Base-by-base conservation (phyloP, 1,284 basidiomycete species). In the Pseudozyma tsukubaensis region DNA sequence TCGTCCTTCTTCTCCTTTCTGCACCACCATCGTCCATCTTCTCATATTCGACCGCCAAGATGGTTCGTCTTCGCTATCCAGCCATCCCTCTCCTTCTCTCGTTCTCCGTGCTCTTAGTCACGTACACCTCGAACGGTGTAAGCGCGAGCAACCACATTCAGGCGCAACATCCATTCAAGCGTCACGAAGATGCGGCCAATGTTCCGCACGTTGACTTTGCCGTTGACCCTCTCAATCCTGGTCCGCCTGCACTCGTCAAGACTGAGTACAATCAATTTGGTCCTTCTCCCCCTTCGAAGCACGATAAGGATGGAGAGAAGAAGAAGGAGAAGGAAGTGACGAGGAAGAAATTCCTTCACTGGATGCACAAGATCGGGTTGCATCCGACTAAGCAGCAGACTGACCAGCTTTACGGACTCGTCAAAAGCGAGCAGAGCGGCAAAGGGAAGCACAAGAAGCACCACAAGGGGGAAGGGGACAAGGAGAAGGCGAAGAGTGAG, bases 211-310 rank as follows among this genome's bases (percentile, higher is more conserved):
- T 67, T 16, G 48, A 47, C 10, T 60, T 60, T 16, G 50, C 43
- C 3, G 37, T 49, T 4, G 32, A 45, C 21, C 19, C 44, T 8
- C 9, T 12, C 10, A 21, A 45, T 24, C 44, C 44, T 24, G 44
- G 44, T 0, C 1, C 16, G 0, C 49, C 61, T 2, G 53, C 24
- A 4, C 34, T 59, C 1, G 45, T 64, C 14, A 36, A 64, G 45
- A 39, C 53, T 11, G 5, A 57, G 29, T 59, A 59, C 39, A 53
- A 70, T n/a, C 67, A 70, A 24, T 64, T 64, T 47, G 37, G 52
- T n/a, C 35, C 34, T 9, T 16, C 45, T n/a, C 51, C 35, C 18
- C 7, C 49, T 35, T 29, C 48, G 36, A 14, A 47, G 3, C 21
- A 40, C n/a, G 18, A 18, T 8, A 9, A 42, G 0, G 51, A 61